Base-by-base conservation (phyloP, 2,329 filamentous ascomycete species). In the Grosmannia penicillata region DNA sequence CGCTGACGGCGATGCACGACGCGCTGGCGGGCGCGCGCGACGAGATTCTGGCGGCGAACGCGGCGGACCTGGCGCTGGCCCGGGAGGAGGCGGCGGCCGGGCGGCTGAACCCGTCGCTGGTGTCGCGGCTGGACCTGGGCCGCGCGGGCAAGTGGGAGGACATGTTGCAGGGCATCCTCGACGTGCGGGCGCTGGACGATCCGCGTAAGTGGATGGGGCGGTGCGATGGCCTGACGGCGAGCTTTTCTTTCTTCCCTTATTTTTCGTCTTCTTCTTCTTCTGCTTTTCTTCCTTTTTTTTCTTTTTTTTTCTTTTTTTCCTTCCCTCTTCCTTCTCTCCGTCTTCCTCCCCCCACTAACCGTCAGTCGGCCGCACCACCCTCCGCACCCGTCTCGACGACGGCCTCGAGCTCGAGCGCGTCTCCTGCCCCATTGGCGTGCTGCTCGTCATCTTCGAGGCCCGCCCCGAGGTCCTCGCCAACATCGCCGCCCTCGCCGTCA, bases 391-490 rank as follows among this genome's bases (percentile, higher is more conserved):
- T 41, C 71, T 98, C 10, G 91, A 96, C 56, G 82, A 95, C 49
- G 81, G 78, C 38, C 70, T 98, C 38, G 70, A 79, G 37, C 70
- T 98, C 43, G 85, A 94, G 55, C 78, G 87, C 45, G 82, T 94
- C 33, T 86, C 84, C 29, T 94, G 85, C 55, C 91, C 91, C 6
- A 96, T 98, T 49, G 91, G 91, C 43, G 87, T 96, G n/a, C 73
- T 98, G 30, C 72, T 98, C 48, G 91, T 98, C 60, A 96, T 98
- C 53, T 98, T 98, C 54, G 91, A 98, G 62, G 91, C 91, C 26
- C 81, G 91, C 8, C 91, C 91, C 7, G 91, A 98, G 61, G 91
- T 98, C 47, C 95, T 98, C 53, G 91, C 89, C 54, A 98, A 98
- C 59, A 96, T 98, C 53, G 86, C 91, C 45, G 84, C 87, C 4